Conservation (phyloP, 176 grass and related monocot species). For the Ananas comosus region DNA sequence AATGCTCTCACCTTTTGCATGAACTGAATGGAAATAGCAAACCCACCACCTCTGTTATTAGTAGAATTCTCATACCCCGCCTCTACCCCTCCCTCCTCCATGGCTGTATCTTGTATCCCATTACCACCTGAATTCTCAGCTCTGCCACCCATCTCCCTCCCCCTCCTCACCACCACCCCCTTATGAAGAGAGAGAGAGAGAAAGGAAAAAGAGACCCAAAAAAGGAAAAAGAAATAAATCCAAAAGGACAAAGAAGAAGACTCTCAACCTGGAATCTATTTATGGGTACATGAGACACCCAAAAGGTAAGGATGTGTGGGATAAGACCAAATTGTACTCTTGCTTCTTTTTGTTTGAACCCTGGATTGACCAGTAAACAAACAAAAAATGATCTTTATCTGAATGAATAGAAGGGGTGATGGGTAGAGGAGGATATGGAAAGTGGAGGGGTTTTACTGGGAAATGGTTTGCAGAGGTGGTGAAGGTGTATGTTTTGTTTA, state of each 20-base stretch:
- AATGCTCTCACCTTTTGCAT: slow-evolving; percentile 14
- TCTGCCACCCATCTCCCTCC: slow-evolving; percentile 6
- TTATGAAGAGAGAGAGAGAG: not conserved
- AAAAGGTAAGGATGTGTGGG: not conserved
- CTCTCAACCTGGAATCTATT: not conserved
- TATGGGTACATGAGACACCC: not conserved
- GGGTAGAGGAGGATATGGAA: not conserved
- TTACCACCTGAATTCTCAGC: slow-evolving; percentile 8
- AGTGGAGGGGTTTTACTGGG: not conserved
- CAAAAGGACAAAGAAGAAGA: not conserved
- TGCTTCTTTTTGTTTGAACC: not conserved
- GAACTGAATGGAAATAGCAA: slow-evolving; percentile 16
- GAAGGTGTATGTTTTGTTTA: not conserved
- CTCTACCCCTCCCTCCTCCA: slow-evolving; percentile 18
- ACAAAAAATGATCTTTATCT: not conserved
- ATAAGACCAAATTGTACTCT: not conserved
- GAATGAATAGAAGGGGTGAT: not conserved
- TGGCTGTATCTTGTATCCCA: slow-evolving; percentile 1
- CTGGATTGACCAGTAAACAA: not conserved
- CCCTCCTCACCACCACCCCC: not conserved
- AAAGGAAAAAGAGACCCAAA: no score
- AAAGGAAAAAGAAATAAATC: not conserved
- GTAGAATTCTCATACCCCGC: slow-evolving; percentile 1
- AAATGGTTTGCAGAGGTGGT: not conserved
- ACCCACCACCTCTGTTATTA: not conserved